A percentile compares a stretch with the other conserved stretches of the same genome.
phyloP scores from a whole-genome alignment of 2,329 filamentous ascomycete genomes.

The Exophiala sp. region DNA sequence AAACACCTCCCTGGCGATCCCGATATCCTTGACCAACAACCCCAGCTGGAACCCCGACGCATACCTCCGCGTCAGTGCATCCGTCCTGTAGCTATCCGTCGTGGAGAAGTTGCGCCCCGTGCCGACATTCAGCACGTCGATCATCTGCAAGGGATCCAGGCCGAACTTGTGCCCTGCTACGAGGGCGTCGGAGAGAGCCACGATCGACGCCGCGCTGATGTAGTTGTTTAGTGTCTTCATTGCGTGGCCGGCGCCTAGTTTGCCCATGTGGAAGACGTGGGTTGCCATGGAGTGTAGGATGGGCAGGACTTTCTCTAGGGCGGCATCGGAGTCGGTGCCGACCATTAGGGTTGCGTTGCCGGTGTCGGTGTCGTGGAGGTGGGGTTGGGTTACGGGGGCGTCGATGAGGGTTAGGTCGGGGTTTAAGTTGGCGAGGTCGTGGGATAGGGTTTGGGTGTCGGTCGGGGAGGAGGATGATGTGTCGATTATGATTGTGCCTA shows the following conservation, averaged over 20 bases:
- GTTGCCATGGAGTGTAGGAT: conserved; percentile 25
- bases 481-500: conserved; percentile 24
- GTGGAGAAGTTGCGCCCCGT: conserved; percentile 37
- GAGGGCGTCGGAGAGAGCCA: conserved; percentile 21
- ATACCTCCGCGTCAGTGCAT: conserved; percentile 23
- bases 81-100: conserved; percentile 28
- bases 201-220: conserved; percentile 22
- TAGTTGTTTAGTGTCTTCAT: conserved; percentile 29
- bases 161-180: conserved; percentile 25
- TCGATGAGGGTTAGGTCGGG: conserved; percentile 21
- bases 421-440: conserved; percentile 17
- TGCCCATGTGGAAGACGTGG: conserved; percentile 26
- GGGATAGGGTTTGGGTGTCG: conserved; percentile 21
- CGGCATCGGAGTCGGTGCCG: conserved; percentile 18
- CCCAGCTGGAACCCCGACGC: conserved; percentile 23
- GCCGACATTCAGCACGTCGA: conserved; percentile 40
- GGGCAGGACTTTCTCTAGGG: conserved; percentile 19
- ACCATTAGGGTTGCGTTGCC: conserved; percentile 27
- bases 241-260: conserved; percentile 21
- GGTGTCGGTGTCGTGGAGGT: conserved; percentile 23
- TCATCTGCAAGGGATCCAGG: conserved; percentile 31
- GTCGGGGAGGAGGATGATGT: conserved; percentile 26
- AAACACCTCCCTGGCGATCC: conserved; percentile 25
- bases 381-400: conserved; percentile 23
- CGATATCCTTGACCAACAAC: conserved; percentile 24